Conservation (phyloP, 164 flowering plant genomes). For the Buxus sempervirens region DNA sequence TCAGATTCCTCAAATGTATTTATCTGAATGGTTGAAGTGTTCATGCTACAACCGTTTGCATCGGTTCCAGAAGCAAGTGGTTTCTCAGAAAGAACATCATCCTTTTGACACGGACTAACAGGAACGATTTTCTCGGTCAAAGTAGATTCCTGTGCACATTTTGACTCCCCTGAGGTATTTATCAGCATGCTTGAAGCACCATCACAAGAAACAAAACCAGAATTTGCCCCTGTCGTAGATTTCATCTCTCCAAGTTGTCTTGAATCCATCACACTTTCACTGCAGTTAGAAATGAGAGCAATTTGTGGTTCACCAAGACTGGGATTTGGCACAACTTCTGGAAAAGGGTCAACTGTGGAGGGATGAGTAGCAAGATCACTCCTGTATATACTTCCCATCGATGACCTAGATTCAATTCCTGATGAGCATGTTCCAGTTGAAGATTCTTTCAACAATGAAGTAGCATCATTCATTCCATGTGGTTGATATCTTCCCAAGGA, state of each 20-base stretch:
- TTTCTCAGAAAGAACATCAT: constrained; percentile 8
- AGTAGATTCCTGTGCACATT: background rate
- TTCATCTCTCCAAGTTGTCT: constrained; percentile 8
- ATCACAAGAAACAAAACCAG: constrained; percentile 9
- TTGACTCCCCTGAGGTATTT: background rate
- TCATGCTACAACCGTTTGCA: constrained; percentile 6
- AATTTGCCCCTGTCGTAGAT: background rate
- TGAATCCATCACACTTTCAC: constrained; percentile 14
- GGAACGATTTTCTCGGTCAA: background rate
- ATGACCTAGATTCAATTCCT: constrained; percentile 20
- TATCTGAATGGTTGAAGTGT: constrained; percentile 11
- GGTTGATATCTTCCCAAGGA: constrained; percentile 16
- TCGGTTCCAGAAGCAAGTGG: constrained; percentile 8
- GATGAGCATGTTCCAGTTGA: constrained; percentile 20
- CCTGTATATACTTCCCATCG: constrained; percentile 19
- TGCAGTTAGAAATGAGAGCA: constrained; percentile 3
- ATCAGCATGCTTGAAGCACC: too few species aligned
- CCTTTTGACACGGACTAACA: background rate
- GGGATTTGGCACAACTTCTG: background rate
- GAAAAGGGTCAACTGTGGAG: background rate
- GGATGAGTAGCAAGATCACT: constrained; percentile 1
- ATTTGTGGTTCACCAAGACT: constrained; percentile 6
- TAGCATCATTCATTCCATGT: constrained; percentile 30
- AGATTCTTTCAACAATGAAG: constrained; percentile 27
- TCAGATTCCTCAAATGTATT: constrained; percentile 8